phyloP scores from a whole-genome alignment of 1,284 basidiomycete species.

The Mrakiaceae sp. region DNA sequence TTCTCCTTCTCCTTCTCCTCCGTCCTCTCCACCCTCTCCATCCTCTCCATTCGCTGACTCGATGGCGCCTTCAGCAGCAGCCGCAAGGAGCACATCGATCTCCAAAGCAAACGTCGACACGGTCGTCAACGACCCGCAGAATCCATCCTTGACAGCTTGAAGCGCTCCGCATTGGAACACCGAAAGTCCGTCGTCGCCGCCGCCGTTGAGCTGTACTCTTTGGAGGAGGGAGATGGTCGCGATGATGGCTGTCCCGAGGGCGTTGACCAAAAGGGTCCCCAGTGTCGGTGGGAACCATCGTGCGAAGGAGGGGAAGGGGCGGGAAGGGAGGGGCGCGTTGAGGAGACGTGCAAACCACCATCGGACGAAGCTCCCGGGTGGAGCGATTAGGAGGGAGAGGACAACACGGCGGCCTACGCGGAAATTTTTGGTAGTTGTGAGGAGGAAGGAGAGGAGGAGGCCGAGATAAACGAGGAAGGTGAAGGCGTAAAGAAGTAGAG shows the following conservation, averaged over 20 bases:
- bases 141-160: constrained; percentile 76
- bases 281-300: constrained; percentile 50
- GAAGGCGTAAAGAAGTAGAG: constrained; percentile 22
- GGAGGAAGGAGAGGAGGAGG: constrained; percentile 37
- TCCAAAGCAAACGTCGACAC: constrained; percentile 89
- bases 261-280: constrained; percentile 81
- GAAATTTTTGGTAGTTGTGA: constrained; percentile 59
- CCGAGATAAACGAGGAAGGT: constrained; percentile 29
- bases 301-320: constrained; percentile 33
- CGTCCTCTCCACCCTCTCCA: constrained; percentile 41
- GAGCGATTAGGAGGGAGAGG: constrained; percentile 80
- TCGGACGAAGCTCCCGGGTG: constrained; percentile 75
- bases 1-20: constrained; percentile 8
- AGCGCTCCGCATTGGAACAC: constrained; percentile 52
- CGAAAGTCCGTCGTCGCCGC: constrained; percentile 19
- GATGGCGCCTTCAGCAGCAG: constrained; percentile 27
- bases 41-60: constrained; percentile 28
- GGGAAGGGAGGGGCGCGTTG: not conserved
- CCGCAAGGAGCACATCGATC: constrained; percentile 12
- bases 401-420: constrained; percentile 66
- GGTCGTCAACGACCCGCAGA: constrained; percentile 89
- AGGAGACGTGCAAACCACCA: constrained; percentile 52
- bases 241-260: constrained; percentile 64
- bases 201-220: constrained; percentile 26
- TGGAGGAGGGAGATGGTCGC: constrained; percentile 61